Evolutionary conservation across 768 basidiomycete species (phyloP), one percentile per base, ranked within the genome.

Genomic region (Suillus subluteus): DNA sequence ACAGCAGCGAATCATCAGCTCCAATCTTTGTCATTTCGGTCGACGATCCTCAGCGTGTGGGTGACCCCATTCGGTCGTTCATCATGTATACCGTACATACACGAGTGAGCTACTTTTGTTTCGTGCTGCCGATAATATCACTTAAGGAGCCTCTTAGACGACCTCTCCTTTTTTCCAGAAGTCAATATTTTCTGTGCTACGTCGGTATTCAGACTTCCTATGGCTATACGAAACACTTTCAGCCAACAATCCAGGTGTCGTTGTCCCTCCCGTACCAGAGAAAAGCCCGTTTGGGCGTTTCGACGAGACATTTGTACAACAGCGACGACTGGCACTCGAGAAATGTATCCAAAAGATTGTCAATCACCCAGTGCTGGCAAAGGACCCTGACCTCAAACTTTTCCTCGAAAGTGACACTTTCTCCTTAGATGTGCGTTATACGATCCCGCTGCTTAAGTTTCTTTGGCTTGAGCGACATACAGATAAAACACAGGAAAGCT

Each of bases 81-180:
- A 98, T 93, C 13, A 95, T 99, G 81, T 99, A 99, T 76, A 99
- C 98, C 2, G 95, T 99, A 2, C 91, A 94, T 67, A 98, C 96
- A 16, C 83, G 87, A 69, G 94, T 94, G 75, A 62, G 87, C 74
- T 44, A 11, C 38, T 56, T 18, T 54, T 32, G 30, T 66, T 44
- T 40, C 41, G 5, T 41, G 40, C 18, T 65, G 21, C 15, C 4
- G 13, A 21, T n/a, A 18, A 13, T 18, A 12, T 63, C 50, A 65
- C 63, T 67, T 12, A 41, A 1, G 58, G 4, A 38, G 11, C n/a
- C 21, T 46, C 13, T 13, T 70, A 94, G 91, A 98, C 96, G 0
- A 94, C 91, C 8, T 96, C 95, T 4, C 90, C 93, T 0, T 79
- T 90, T 32, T 99, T 86, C 79, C 87, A 89, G 69, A 94, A 93